Base-by-base conservation (phyloP, 345 rosid genomes). In the Eucalyptus guilfoylei region DNA sequence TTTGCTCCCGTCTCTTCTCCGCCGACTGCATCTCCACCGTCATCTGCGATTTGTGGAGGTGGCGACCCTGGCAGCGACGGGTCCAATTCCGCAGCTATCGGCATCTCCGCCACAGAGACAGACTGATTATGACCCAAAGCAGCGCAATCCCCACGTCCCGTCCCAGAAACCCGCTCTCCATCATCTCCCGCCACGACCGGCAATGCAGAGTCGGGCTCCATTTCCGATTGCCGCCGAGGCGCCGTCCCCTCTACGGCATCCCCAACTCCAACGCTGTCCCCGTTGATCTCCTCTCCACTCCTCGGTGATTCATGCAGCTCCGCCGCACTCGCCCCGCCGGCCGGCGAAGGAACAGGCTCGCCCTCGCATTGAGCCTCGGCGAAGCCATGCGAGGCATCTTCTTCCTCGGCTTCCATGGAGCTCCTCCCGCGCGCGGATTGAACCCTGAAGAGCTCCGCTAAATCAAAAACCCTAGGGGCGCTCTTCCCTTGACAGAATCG, bases 321-420 rank as follows among this genome's bases (percentile, higher is more conserved):
- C 85, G 26, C 30, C 47, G 47, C 85, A 11, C 85, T 23, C 47
- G 24, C 85, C 24, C 47, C 47, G 30, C 28, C 85, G 47, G 24
- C 42, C 67, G 64, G 13, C 19, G 23, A 34, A 2, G 86, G 81
- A 34, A 48, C 88, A 49, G 83, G n/a, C 67, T 21, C 50, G n/a
- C 42, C 23, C 86, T 86, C 87, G 85, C 91, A 92, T 72, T 90
- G 90, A 14, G 89, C 26, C 62, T 88, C 88, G 49, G 86, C 34
- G 23, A 28, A 49, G 16, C 50, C 81, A 49, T 85, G 89, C 64
- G 45, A 91, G 90, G 88, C 48, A 49, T 93, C 95, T 32, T 94
- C 94, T 80, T 94, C 97, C 88, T 92, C 96, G 88, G 91, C 54
- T 67, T 94, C 95, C 97, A 95, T 95, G 52, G 45, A 34, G 81